Conservation (phyloP, 352 stramenopile species). For the Phytophthora megakarya region DNA sequence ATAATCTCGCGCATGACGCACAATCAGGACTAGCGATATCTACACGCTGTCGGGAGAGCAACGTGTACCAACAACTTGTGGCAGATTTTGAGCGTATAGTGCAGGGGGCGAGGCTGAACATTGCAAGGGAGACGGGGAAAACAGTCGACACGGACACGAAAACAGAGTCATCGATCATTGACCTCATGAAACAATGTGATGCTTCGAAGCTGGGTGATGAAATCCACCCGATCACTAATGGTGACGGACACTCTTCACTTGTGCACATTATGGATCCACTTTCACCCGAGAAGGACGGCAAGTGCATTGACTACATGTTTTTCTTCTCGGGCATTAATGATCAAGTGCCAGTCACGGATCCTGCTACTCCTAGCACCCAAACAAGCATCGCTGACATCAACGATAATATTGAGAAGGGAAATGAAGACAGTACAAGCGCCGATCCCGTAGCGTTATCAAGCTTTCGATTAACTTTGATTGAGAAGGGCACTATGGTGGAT, state of each 20-base stretch:
- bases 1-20: slow-evolving; percentile 61
- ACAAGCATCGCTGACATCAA: slow-evolving; percentile 16
- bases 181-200: slow-evolving; percentile 77
- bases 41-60: slow-evolving; percentile 59
- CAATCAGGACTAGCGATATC: slow-evolving; percentile 28
- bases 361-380: slow-evolving; percentile 10
- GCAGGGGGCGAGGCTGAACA: slow-evolving; percentile 31
- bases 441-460: slow-evolving; percentile 17
- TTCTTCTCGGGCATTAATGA: slow-evolving; percentile 54
- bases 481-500: slow-evolving; percentile 58
- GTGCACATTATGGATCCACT: slow-evolving; percentile 52
- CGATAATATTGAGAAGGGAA: slow-evolving; percentile 7
- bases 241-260: slow-evolving; percentile 73
- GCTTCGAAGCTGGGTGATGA: slow-evolving; percentile 51
- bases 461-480: slow-evolving; percentile 50
- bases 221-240: slow-evolving; percentile 80
- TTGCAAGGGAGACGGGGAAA: slow-evolving; percentile 20
- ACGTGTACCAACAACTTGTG: slow-evolving; percentile 65
- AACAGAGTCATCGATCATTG: slow-evolving; percentile 36
- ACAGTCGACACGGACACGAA: slow-evolving; percentile 14
- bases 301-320: slow-evolving; percentile 90
- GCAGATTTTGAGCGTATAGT: slow-evolving; percentile 51
- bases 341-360: slow-evolving; percentile 6
- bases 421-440: slow-evolving; percentile 31
- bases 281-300: slow-evolving; percentile 62